A percentile compares a stretch with the other conserved stretches of the same genome.
These are phyloP conservation scores for Juncus inflexus DNA, from an alignment of 176 grass and related monocot genomes.

Conservation along the genomic window DNA sequence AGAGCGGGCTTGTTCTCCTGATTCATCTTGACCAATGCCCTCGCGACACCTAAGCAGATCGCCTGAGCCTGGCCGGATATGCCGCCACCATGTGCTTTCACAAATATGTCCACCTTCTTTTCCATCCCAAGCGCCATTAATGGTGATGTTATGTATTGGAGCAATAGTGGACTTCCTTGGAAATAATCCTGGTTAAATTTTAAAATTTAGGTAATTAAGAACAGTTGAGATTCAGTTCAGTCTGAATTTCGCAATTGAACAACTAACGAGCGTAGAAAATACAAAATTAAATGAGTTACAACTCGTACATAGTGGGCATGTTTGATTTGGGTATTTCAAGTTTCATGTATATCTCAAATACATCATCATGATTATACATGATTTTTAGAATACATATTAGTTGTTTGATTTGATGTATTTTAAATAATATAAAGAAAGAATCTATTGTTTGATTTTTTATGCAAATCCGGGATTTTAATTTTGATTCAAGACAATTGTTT, in stretches of 20 bases:
- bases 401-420: no score
- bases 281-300: not conserved
- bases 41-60: conserved; percentile 75
- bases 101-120: conserved; percentile 80
- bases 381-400: no score
- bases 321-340: conserved; percentile 1
- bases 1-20: conserved; percentile 52
- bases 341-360: no score
- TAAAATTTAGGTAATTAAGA: not conserved
- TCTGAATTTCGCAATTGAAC: not conserved
- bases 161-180: conserved; percentile 71
- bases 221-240: not conserved
- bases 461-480: no score
- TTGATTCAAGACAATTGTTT: no score
- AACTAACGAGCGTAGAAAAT: not conserved
- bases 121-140: conserved; percentile 66
- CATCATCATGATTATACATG: no score
- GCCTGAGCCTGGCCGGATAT: conserved; percentile 90
- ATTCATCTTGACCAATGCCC: conserved; percentile 82
- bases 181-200: conserved; percentile 65
- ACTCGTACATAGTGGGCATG: not conserved
- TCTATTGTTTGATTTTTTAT: no score
- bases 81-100: conserved; percentile 86
- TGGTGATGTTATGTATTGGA: conserved; percentile 73
- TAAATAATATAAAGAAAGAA: no score